Conservation (phyloP, 2,329 filamentous ascomycete genomes). For the Diaporthe vexans region DNA sequence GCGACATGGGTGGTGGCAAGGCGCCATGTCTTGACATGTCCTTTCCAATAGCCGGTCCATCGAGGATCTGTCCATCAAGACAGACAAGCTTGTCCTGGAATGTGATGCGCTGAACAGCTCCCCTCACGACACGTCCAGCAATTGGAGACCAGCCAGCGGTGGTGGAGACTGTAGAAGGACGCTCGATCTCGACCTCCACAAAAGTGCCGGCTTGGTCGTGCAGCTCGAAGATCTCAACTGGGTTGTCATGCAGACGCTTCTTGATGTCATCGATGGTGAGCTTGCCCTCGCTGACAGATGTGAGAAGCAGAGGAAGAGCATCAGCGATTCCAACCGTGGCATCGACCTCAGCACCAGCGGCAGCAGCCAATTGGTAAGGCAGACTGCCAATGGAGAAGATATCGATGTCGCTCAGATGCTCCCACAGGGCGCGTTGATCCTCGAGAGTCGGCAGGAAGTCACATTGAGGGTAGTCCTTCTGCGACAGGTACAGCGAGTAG, state of each 20-base stretch:
- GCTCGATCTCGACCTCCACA: slow-evolving; percentile 82
- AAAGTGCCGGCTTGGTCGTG: slow-evolving; percentile 82
- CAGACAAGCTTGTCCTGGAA: slow-evolving; percentile 83
- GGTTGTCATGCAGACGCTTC: slow-evolving; percentile 80
- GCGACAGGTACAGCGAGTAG: slow-evolving; percentile 82
- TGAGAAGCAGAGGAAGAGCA: slow-evolving; percentile 80
- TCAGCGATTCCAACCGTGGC: slow-evolving; percentile 79
- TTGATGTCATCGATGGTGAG: slow-evolving; percentile 82
- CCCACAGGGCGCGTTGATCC: slow-evolving; percentile 82
- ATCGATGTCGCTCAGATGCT: slow-evolving; percentile 79
- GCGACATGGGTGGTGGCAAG: slow-evolving; percentile 66
- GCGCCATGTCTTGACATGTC: slow-evolving; percentile 81
- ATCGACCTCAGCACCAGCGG: slow-evolving; percentile 66
- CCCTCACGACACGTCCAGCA: slow-evolving; percentile 76
- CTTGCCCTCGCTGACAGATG: slow-evolving; percentile 80
- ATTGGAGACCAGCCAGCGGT: slow-evolving; percentile 78
- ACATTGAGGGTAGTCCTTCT: slow-evolving; percentile 77
- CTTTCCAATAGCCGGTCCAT: slow-evolving; percentile 71
- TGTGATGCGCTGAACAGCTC: slow-evolving; percentile 80
- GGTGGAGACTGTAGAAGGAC: slow-evolving; percentile 72
- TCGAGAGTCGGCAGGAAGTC: slow-evolving; percentile 74
- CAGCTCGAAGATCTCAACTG: slow-evolving; percentile 84
- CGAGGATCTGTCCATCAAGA: slow-evolving; percentile 76
- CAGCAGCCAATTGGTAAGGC: slow-evolving; percentile 79
- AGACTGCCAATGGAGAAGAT: slow-evolving; percentile 85